Percentiles rank a stretch among this genome's conserved stretches.
phyloP scores from a whole-genome alignment of 345 rosid genomes.

The Eucalyptus viminalis region DNA sequence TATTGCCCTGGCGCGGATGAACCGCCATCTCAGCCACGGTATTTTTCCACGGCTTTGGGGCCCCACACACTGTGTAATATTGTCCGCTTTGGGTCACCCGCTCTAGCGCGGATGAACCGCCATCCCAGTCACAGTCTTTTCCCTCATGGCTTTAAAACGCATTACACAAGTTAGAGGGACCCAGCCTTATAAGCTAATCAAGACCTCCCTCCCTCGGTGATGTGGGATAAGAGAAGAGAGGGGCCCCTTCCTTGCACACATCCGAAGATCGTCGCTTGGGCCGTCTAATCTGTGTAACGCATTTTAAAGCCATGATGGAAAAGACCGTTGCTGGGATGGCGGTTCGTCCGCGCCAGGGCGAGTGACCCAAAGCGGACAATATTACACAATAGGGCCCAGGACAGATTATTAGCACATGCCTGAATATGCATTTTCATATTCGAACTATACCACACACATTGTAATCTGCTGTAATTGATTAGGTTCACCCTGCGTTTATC shows the following conservation, averaged over 20 bases:
- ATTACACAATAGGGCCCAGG: accelerated
- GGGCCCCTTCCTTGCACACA: too few species aligned
- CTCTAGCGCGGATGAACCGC: accelerated
- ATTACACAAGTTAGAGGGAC: accelerated
- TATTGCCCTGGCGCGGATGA: too few species aligned
- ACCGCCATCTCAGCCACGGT: too few species aligned
- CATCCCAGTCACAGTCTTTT: too few species aligned
- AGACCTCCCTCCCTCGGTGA: too few species aligned
- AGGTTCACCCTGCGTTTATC: not conserved
- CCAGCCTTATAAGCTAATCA: accelerated
- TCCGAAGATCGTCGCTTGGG: accelerated
- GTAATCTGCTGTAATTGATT: not conserved
- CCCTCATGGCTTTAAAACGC: too few species aligned
- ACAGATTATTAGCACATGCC: not conserved
- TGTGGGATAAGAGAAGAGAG: too few species aligned
- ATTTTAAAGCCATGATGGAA: accelerated
- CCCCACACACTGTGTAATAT: too few species aligned
- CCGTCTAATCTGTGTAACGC: accelerated
- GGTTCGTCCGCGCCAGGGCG: accelerated
- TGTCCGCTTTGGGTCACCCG: too few species aligned
- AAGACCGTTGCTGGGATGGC: too few species aligned
- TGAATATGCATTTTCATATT: too few species aligned
- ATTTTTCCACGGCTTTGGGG: too few species aligned
- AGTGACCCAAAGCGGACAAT: accelerated
- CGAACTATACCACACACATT: not conserved